A percentile compares a stretch with the other conserved stretches of the same genome.
Conservation (phyloP, 768 basidiomycete species). For the Phaffia tasmanica region DNA sequence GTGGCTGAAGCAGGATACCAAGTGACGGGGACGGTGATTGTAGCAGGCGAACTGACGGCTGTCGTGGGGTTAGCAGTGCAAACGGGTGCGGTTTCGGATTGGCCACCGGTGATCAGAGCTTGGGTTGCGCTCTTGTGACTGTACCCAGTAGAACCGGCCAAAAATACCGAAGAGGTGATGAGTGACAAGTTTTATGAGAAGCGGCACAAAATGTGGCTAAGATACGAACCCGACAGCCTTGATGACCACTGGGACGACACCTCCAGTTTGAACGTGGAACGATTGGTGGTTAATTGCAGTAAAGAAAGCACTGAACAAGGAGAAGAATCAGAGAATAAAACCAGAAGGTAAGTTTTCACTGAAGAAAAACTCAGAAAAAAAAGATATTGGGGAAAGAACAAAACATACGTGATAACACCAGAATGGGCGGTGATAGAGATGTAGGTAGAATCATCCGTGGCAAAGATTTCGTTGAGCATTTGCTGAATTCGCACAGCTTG, state of each 20-base stretch:
- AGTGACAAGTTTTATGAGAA: too few species aligned
- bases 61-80: too few species aligned
- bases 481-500: constrained; percentile 28
- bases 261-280: constrained; percentile 29
- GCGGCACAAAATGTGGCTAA: too few species aligned
- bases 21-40: too few species aligned
- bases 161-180: too few species aligned
- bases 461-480: constrained; percentile 30
- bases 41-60: too few species aligned
- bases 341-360: not conserved
- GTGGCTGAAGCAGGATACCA: too few species aligned
- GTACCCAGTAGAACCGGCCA: too few species aligned
- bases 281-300: constrained; percentile 28
- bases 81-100: too few species aligned
- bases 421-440: constrained; percentile 34
- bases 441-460: constrained; percentile 27
- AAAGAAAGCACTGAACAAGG: constrained; percentile 18
- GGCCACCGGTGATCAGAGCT: too few species aligned
- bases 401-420: constrained; percentile 61
- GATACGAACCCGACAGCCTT: constrained; percentile 24
- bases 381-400: too few species aligned
- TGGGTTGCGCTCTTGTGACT: too few species aligned
- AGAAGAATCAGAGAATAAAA: constrained; percentile 28
- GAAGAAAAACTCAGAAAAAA: constrained; percentile 28
- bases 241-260: constrained; percentile 33